Base-by-base conservation (phyloP, 306 rosid genomes). In the Oemleria cerasiformis region DNA sequence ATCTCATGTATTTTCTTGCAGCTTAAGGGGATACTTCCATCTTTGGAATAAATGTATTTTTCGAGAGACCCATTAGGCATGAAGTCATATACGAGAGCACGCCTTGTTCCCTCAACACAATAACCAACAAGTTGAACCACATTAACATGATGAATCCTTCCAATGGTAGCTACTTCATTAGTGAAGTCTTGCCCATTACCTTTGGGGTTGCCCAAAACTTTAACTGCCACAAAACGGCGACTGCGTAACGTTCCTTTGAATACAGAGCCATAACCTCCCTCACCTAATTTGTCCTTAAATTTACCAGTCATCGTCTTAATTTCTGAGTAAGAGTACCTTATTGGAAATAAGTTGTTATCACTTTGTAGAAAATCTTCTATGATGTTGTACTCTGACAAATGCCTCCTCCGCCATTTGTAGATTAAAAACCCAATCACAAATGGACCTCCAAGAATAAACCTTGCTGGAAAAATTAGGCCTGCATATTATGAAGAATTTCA, bases 41-140 rank as follows among this genome's bases (percentile, higher is more conserved):
- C 61, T 50, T 38, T 50, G 8, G 48, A 34, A 10, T 49, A 68
- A 68, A 49, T n/a, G 17, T 50, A 68, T 12, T 50, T 68, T 0
- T 50, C 72, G n/a, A 68, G 72, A 10, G 61, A 68, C 0, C 72
- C 4, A n/a, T 68, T 68, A 17, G 72, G 48, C 72, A 68, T 68
- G 7, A 50, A 49, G 1, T 67, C 72, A 0, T 67, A 67, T 6
- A 67, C 72, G 9, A 38, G 73, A 62, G 67, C 67, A 1, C 67
- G 47, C 45, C 39, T 48, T 3, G 78, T 38, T 40, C 70, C n/a
- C 75, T 86, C 56, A 15, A 72, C 62, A n/a, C 7, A 19, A 71
- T 79, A 38, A 45, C 67, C 48, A 39, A 62, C 47, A 38, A 39
- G 67, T 39, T 4, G 67, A 47, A 39, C 67, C 1, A 62, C 30